These are phyloP conservation scores for Alternaria burnsii DNA, from an alignment of 2,329 filamentous ascomycete genomes.

Conservation along the genomic window DNA sequence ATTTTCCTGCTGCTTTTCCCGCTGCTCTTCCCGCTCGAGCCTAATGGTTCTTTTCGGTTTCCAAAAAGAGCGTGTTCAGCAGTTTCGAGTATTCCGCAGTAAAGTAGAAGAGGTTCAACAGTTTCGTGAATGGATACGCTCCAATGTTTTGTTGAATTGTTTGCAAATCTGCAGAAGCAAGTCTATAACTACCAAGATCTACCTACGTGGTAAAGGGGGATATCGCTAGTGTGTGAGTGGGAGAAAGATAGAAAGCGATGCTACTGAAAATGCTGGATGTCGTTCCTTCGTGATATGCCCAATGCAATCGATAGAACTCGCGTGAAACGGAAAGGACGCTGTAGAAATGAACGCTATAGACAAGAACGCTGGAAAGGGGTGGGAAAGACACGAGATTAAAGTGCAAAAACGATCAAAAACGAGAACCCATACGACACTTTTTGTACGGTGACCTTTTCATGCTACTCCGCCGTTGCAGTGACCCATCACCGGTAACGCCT, in stretches of 20 bases:
- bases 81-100: background rate
- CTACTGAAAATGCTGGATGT: constrained; percentile 27
- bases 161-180: constrained; percentile 3
- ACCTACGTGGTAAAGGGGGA: constrained; percentile 5
- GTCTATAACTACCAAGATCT: constrained; percentile 4
- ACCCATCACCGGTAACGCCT: background rate
- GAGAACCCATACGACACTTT: background rate
- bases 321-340: background rate
- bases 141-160: background rate
- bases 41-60: background rate
- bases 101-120: background rate
- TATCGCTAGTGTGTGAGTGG: background rate
- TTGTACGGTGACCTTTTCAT: background rate
- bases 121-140: background rate
- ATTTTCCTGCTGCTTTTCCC: background rate
- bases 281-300: constrained; percentile 28
- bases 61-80: background rate
- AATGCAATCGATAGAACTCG: background rate
- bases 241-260: constrained; percentile 7
- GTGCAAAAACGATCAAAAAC: background rate
- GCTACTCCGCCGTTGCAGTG: background rate
- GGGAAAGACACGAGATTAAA: background rate
- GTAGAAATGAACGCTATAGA: constrained; percentile 6
- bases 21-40: background rate
- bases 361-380: constrained; percentile 15